phyloP scores from a whole-genome alignment of 768 basidiomycete species.

The Sutorius australiensis region DNA sequence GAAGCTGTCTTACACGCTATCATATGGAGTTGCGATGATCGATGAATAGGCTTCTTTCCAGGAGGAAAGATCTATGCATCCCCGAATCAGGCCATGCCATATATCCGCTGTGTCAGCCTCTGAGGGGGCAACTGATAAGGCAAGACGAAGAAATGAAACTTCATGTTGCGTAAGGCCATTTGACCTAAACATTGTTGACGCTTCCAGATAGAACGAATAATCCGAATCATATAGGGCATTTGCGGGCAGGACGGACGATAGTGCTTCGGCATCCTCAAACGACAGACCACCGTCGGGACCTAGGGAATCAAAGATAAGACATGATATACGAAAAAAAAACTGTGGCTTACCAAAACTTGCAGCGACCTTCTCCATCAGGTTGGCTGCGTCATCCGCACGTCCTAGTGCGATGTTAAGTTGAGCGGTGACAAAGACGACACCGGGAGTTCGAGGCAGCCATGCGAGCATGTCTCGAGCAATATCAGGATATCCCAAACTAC shows the following conservation, averaged over 20 bases:
- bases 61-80: slow-evolving; percentile 63
- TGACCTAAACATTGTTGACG: slow-evolving; percentile 68
- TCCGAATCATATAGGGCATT: slow-evolving; percentile 54
- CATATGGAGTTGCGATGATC: slow-evolving; percentile 69
- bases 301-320: slow-evolving; percentile 22
- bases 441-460: slow-evolving; percentile 78
- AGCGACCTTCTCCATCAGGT: slow-evolving; percentile 68
- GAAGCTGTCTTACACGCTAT: slow-evolving; percentile 63
- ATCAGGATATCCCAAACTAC: slow-evolving; percentile 58
- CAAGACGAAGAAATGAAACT: slow-evolving; percentile 72
- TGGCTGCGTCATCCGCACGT: slow-evolving; percentile 68
- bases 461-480: slow-evolving; percentile 62
- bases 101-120: slow-evolving; percentile 59
- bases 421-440: slow-evolving; percentile 68
- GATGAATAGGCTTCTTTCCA: slow-evolving; percentile 89
- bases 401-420: slow-evolving; percentile 64
- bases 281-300: slow-evolving; percentile 49
- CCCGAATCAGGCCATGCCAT: slow-evolving; percentile 77
- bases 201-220: slow-evolving; percentile 75
- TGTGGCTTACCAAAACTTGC: slow-evolving; percentile 64
- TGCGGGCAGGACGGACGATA: slow-evolving; percentile 59
- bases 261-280: slow-evolving; percentile 59
- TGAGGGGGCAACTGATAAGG: slow-evolving; percentile 63
- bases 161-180: slow-evolving; percentile 54
- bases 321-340: not conserved